Percentiles rank a stretch among this genome's conserved stretches.
Conservation (phyloP, 2,329 filamentous ascomycete species). For the Talaromyces albobiverticillius region DNA sequence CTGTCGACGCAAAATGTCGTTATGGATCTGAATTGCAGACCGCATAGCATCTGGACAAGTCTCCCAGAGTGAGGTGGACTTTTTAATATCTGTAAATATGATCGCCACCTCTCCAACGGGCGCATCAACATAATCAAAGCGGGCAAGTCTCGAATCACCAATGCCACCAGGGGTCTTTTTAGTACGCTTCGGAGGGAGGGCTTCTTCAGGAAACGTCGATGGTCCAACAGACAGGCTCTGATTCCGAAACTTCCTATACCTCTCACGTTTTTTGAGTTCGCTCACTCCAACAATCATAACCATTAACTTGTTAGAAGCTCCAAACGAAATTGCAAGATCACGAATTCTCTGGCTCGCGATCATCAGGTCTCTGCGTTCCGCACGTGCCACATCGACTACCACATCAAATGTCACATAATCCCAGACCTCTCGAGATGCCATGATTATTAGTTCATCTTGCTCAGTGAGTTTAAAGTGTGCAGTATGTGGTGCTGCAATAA, state of each 20-base stretch:
- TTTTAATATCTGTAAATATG: constrained; percentile 99
- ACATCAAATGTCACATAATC: constrained; percentile 87
- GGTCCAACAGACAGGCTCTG: constrained; percentile 53
- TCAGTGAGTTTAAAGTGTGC: constrained; percentile 75
- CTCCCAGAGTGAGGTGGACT: constrained; percentile 94
- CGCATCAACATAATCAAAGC: constrained; percentile 87
- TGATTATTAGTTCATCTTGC: constrained; percentile 86
- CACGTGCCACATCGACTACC: constrained; percentile 84
- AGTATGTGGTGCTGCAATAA: constrained; percentile 87
- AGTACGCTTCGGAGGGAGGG: constrained; percentile 61
- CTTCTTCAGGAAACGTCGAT: constrained; percentile 64
- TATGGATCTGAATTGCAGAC: constrained; percentile 94
- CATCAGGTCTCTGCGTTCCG: constrained; percentile 88
- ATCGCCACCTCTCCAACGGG: constrained; percentile 88
- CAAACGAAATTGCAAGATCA: constrained; percentile 93
- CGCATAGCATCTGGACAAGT: constrained; percentile 93
- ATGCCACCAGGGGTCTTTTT: constrained; percentile 58
- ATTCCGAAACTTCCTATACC: constrained; percentile 27
- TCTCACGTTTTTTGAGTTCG: constrained; percentile 82
- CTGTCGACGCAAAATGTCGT: constrained; percentile 92
- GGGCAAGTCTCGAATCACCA: constrained; percentile 81
- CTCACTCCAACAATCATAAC: constrained; percentile 96
- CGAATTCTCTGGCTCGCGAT: constrained; percentile 89
- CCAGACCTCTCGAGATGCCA: constrained; percentile 93
- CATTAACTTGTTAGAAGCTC: constrained; percentile 93